Conservation (phyloP, 2,329 filamentous ascomycete species). For the Fonsecaea pedrosoi region DNA sequence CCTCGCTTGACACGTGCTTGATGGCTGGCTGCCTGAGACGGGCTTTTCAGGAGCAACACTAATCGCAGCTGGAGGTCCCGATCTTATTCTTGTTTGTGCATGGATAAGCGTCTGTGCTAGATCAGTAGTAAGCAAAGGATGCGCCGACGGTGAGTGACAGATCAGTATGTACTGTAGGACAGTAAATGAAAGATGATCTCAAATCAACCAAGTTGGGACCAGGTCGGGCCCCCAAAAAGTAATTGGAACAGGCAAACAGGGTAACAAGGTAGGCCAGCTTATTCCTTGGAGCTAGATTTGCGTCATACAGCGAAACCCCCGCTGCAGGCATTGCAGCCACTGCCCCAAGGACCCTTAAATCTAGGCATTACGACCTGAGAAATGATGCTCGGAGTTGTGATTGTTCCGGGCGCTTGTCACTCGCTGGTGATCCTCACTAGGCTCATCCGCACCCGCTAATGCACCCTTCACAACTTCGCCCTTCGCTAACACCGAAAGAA, state of each 20-base stretch:
- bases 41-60: neutral
- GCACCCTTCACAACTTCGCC: conserved; percentile 15
- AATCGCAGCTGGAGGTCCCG: neutral
- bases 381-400: neutral
- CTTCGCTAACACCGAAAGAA: neutral
- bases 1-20: conserved; percentile 28
- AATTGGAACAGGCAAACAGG: neutral
- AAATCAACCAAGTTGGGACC: neutral
- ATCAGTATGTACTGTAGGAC: neutral
- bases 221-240: neutral
- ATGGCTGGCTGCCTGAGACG: conserved; percentile 4
- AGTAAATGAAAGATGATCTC: neutral
- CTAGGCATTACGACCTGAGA: neutral
- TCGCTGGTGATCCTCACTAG: neutral
- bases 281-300: conserved; percentile 12
- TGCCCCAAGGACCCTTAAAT: neutral
- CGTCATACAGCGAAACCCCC: conserved; percentile 13
- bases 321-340: neutral
- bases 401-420: conserved; percentile 10
- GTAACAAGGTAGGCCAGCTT: neutral
- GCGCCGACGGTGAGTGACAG: neutral
- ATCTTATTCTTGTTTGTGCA: neutral
- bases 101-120: neutral
- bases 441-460: conserved; percentile 13
- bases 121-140: neutral